Base-by-base conservation (phyloP, 2,329 filamentous ascomycete genomes). In the Fusarium pseudograminearum region DNA sequence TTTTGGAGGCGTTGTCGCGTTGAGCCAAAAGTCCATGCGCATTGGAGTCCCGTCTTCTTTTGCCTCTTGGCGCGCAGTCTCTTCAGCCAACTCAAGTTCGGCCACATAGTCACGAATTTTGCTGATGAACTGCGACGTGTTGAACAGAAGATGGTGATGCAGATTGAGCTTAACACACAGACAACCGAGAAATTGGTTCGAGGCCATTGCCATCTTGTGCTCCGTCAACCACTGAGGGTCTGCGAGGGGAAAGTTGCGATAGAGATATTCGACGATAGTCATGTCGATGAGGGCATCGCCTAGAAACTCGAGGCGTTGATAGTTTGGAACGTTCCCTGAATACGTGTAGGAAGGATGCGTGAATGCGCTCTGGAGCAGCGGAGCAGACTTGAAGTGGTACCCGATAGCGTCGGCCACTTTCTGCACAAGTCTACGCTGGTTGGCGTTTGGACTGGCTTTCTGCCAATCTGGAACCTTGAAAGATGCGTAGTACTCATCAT, bases 201-300 rank as follows among this genome's bases (percentile, higher is more conserved):
- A 96, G 0, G 96, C 94, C 93, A 99, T 98, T n/a, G 94, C 93
- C 90, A 97, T 98, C 81, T 98, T 98, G 84, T 98, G 95, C 80
- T 98, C 96, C 0, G 96, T 98, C 62, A 99, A 84, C 95, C 95
- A 98, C 77, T 98, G 94, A 0, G 96, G 95, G 74, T 97, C 94
- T 61, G 91, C 92, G 53, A 88, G 83, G 0, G 94, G 93, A 72
- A 92, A 93, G 5, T 84, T 85, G 71, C 89, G 86, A 80, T 93
- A 98, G 6, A 99, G 85, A 73, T 93, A 89, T 72, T 94, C 91
- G 57, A 98, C 90, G 73, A 91, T 93, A 14, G 86, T 91, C 88
- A 95, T 92, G 76, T 98, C 94, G 2, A 97, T 88, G 3, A 98
- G 84, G 0, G 95, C 89, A 77, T 98, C 96, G 0, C 95, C 95